Conservation (phyloP, 495 filamentous ascomycete genomes). For the Corynascus novoguineensis region DNA sequence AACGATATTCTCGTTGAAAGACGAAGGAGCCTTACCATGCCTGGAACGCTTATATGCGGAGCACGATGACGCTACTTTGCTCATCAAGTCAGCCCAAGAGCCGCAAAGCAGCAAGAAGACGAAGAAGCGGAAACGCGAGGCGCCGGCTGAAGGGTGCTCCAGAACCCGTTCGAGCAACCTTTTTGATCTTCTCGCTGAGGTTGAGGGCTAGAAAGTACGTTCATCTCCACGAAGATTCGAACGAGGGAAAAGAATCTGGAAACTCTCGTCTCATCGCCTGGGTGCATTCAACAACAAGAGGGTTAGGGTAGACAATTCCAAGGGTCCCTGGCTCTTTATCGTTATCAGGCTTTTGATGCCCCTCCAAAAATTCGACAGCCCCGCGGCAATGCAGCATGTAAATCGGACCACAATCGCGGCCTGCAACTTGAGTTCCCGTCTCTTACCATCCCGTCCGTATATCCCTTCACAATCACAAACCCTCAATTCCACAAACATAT, state of each 20-base stretch:
- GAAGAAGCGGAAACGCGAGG: constrained; percentile 17
- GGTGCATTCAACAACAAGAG: not conserved
- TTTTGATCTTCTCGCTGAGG: constrained; percentile 13
- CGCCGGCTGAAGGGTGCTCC: not conserved
- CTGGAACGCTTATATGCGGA: constrained; percentile 14
- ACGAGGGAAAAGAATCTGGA: too few relatives aligned
- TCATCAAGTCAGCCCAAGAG: constrained; percentile 14
- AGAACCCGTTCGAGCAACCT: constrained; percentile 15
- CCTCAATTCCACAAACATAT: not conserved
- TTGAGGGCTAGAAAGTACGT: not conserved
- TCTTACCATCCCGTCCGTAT: not conserved
- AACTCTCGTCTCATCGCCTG: too few relatives aligned
- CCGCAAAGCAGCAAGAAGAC: constrained; percentile 7
- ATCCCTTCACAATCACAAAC: not conserved
- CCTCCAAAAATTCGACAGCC: constrained; percentile 20
- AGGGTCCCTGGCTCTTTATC: constrained; percentile 3
- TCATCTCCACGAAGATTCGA: not conserved
- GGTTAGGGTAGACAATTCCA: constrained; percentile 14
- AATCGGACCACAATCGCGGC: constrained; percentile 1
- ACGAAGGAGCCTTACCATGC: constrained; percentile 12
- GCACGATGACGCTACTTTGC: constrained; percentile 11
- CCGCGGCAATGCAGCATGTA: not conserved
- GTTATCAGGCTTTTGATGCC: constrained; percentile 11
- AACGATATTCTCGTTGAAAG: constrained; percentile 11
- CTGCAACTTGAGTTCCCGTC: not conserved